Evolutionary conservation across 352 stramenopile species (phyloP).

Genomic region (Phytophthora chlamydospora): DNA sequence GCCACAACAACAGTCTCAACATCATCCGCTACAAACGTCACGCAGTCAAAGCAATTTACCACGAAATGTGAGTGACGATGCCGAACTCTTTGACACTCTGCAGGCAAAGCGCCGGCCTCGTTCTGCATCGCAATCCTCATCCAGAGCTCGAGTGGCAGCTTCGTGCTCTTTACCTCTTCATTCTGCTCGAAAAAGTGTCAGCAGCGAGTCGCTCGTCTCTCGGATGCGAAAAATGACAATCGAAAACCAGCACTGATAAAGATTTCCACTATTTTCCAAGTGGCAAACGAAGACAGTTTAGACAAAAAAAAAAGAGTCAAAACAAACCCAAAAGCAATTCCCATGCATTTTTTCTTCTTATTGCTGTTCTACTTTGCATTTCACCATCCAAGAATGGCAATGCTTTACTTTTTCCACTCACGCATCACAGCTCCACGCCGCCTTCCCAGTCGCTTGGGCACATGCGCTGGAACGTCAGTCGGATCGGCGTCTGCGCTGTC

Average conservation of each 20-base stretch:
- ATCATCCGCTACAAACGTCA: slow-evolving; percentile 8
- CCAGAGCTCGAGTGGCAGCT: slow-evolving; percentile 3
- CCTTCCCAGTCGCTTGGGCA: slow-evolving; percentile 68
- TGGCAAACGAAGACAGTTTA: too few relatives aligned
- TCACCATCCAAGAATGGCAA: slow-evolving; percentile 2
- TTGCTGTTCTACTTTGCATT: slow-evolving; percentile 8
- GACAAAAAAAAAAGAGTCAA: not conserved
- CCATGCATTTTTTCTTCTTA: slow-evolving; percentile 11
- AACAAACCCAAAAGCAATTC: slow-evolving; percentile 8
- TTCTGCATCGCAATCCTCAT: slow-evolving; percentile 20
- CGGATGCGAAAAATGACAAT: slow-evolving; percentile 39
- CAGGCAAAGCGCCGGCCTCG: slow-evolving; percentile 16
- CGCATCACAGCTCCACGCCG: slow-evolving; percentile 63
- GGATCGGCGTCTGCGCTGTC: slow-evolving; percentile 55
- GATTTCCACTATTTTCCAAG: not conserved
- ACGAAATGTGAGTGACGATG: not conserved
- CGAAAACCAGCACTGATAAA: slow-evolving; percentile 16
- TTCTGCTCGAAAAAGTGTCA: slow-evolving; percentile 13
- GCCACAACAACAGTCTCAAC: slow-evolving; percentile 12
- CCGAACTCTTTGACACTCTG: not conserved
- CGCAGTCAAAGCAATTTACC: slow-evolving; percentile 24
- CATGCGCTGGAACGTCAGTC: slow-evolving; percentile 76
- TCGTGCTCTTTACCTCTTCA: slow-evolving; percentile 11
- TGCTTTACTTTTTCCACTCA: slow-evolving; percentile 1
- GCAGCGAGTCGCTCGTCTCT: slow-evolving; percentile 34